A percentile compares a stretch with the other conserved stretches of the same genome.
phyloP scores from a whole-genome alignment of 192 early-diverging fungal genomes.

The Spinellus fusiger region DNA sequence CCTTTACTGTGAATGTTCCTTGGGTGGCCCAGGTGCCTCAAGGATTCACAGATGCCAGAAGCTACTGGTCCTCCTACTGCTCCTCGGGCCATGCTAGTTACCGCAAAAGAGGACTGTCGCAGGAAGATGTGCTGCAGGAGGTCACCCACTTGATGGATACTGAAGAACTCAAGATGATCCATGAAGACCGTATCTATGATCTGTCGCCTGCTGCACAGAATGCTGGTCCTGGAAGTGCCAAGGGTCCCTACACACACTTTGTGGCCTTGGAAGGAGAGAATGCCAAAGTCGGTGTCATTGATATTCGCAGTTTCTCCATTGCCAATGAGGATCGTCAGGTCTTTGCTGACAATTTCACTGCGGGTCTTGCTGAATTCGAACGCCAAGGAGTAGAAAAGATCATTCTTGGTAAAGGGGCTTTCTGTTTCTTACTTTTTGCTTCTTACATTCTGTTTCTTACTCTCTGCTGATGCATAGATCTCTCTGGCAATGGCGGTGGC shows the following conservation, averaged over 20 bases:
- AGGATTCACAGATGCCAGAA: constrained; percentile 13
- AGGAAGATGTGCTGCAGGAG: neutral
- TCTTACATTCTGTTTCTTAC: neutral
- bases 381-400: constrained; percentile 24
- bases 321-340: constrained; percentile 14
- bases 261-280: constrained; percentile 6
- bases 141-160: constrained; percentile 17
- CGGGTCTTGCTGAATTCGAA: constrained; percentile 19
- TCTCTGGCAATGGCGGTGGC: constrained; percentile 31
- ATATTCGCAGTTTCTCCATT: constrained; percentile 31
- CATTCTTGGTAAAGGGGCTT: constrained; percentile 25
- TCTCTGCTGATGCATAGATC: no score
- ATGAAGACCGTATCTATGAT: constrained; percentile 22
- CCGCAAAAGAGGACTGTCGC: constrained; percentile 2
- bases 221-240: neutral
- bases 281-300: constrained; percentile 22
- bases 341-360: constrained; percentile 22
- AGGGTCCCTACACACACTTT: constrained; percentile 20
- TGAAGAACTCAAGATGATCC: constrained; percentile 11
- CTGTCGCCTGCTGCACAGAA: constrained; percentile 4
- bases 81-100: constrained; percentile 8
- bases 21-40: constrained; percentile 28
- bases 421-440: no score
- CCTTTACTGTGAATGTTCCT: constrained; percentile 29
- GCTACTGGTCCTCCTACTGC: constrained; percentile 27